These are phyloP conservation scores for Rhododendron vialii DNA, from an alignment of 148 eudicot species.

Conservation along the genomic window DNA sequence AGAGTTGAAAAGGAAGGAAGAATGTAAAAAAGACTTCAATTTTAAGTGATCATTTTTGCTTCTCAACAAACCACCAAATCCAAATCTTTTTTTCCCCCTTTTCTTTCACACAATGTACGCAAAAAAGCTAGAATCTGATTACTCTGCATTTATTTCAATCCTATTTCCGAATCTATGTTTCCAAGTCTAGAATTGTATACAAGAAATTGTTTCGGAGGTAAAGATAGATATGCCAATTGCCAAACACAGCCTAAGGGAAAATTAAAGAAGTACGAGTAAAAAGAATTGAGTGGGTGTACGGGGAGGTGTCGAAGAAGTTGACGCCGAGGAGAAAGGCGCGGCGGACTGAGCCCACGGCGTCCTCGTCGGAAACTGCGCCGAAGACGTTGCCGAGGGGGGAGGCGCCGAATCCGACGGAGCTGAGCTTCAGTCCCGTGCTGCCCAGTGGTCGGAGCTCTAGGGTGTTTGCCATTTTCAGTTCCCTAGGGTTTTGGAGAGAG, in stretches of 20 bases:
- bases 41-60: not conserved
- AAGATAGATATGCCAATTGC: not conserved
- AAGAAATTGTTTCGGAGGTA: not conserved
- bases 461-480: not conserved
- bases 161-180: not conserved
- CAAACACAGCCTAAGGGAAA: not conserved
- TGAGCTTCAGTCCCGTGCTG: constrained; percentile 75
- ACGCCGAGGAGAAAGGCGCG: constrained; percentile 68
- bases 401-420: constrained; percentile 91
- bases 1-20: not conserved
- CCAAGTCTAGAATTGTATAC: not conserved
- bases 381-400: constrained; percentile 94
- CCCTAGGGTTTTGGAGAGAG: not conserved
- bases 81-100: not conserved
- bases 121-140: not conserved
- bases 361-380: constrained; percentile 65
- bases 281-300: constrained; percentile 34
- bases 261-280: not conserved
- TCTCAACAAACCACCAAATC: not conserved
- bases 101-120: not conserved
- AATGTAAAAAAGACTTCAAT: not conserved
- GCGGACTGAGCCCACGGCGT: constrained; percentile 65
- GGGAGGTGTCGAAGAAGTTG: constrained; percentile 96
- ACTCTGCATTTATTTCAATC: not conserved
- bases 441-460: constrained; percentile 74